A percentile compares a stretch with the other conserved stretches of the same genome.
Conservation (phyloP, 1,284 basidiomycete species). For the Omphalotus olearius region DNA sequence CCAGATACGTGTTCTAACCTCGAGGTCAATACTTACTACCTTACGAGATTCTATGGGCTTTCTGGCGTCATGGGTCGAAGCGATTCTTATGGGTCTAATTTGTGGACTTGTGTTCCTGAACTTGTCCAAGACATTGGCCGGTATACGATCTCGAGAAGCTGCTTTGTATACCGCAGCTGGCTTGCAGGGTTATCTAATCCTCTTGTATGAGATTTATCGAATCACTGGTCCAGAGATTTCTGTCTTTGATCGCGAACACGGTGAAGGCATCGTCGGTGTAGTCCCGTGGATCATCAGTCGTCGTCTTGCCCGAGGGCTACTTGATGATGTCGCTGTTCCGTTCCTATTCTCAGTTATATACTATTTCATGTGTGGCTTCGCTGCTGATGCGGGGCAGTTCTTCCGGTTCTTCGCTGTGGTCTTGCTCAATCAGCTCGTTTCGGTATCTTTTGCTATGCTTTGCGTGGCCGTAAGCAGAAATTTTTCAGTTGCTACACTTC, state of each 20-base stretch:
- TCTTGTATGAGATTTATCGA: conserved; percentile 17
- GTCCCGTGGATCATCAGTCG: conserved; percentile 13
- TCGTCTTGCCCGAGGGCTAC: conserved; percentile 12
- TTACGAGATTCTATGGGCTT: conserved; percentile 17
- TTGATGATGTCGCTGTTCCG: conserved; percentile 17
- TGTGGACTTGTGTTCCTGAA: conserved; percentile 17
- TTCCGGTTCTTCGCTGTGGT: conserved; percentile 34
- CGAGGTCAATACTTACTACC: conserved; percentile 12
- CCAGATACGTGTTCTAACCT: conserved; percentile 16
- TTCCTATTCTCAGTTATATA: conserved; percentile 16
- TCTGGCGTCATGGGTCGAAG: conserved; percentile 15
- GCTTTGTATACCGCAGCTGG: conserved; percentile 13
- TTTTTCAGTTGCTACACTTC: conserved; percentile 17
- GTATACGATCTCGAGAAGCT: conserved; percentile 17
- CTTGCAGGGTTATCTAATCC: conserved; percentile 16
- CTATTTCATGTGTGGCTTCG: conserved; percentile 16
- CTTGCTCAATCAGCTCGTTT: conserved; percentile 33
- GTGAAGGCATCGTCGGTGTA: conserved; percentile 25
- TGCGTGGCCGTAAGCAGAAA: conserved; percentile 28
- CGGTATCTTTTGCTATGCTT: conserved; percentile 33
- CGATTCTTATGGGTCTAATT: conserved; percentile 15
- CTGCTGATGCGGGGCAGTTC: conserved; percentile 21
- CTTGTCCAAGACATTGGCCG: conserved; percentile 11
- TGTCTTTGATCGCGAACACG: conserved; percentile 44
- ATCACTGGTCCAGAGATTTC: conserved; percentile 22